A percentile compares a stretch with the other conserved stretches of the same genome.
phyloP scores from a whole-genome alignment of 768 basidiomycete species.

The Psilocybe azurescens region DNA sequence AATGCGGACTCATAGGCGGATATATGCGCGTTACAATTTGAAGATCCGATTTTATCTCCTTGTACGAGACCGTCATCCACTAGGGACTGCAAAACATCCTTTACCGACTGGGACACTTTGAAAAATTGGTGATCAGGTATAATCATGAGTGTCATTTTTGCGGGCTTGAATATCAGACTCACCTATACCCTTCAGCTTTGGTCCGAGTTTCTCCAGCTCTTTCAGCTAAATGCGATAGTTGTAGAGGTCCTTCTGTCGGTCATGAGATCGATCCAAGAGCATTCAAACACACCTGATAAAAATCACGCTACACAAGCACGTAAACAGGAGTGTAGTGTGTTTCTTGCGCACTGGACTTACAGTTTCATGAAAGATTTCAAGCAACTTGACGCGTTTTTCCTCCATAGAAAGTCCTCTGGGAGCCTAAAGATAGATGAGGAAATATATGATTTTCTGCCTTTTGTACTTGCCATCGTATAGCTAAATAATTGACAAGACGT shows the following conservation, averaged over 20 bases:
- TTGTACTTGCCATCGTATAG: slow-evolving; percentile 7
- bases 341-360: slow-evolving; percentile 40
- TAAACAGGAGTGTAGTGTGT: neutral
- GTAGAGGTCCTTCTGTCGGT: neutral
- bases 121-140: neutral
- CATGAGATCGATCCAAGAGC: neutral
- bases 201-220: slow-evolving; percentile 88
- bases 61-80: slow-evolving; percentile 88
- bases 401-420: slow-evolving; percentile 87
- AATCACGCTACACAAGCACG: slow-evolving; percentile 24
- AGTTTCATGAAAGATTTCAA: slow-evolving; percentile 94
- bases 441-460: neutral
- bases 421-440: slow-evolving; percentile 45
- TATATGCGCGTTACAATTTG: slow-evolving; percentile 72
- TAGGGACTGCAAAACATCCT: slow-evolving; percentile 88
- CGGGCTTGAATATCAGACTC: slow-evolving; percentile 7
- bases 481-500: neutral
- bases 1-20: slow-evolving; percentile 24
- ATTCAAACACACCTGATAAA: slow-evolving; percentile 26
- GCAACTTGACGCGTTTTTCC: slow-evolving; percentile 86
- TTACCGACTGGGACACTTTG: slow-evolving; percentile 87
- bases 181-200: slow-evolving; percentile 94
- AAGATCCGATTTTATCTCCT: slow-evolving; percentile 92
- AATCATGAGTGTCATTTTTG: neutral
- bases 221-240: slow-evolving; percentile 62